Evolutionary conservation across 352 stramenopile species (phyloP).

Genomic region (Phytopythium helicoides): DNA sequence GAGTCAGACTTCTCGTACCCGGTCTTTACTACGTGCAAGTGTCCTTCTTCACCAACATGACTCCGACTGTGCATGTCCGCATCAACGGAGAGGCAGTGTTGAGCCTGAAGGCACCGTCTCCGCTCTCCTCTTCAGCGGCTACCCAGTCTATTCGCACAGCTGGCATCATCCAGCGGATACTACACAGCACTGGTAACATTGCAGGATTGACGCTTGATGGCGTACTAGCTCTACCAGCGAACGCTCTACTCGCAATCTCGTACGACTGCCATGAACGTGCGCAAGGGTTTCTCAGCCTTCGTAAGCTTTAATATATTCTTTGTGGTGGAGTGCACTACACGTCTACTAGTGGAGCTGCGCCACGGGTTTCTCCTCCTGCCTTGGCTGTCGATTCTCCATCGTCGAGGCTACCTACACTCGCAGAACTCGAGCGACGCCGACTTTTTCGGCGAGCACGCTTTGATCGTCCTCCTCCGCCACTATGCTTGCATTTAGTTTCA

Average conservation of each 20-base stretch:
- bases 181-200: constrained; percentile 62
- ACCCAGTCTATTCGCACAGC: neutral
- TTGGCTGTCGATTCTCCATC: no score
- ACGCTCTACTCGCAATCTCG: constrained; percentile 41
- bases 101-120: neutral
- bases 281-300: constrained; percentile 69
- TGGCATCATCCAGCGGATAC: constrained; percentile 25
- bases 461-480: no score
- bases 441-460: no score
- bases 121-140: neutral
- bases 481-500: no score
- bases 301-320: constrained; percentile 44
- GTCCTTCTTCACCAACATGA: constrained; percentile 65
- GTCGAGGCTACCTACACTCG: no score
- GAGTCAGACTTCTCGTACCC: constrained; percentile 45
- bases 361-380: no score
- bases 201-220: constrained; percentile 44
- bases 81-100: constrained; percentile 63
- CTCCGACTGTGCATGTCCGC: constrained; percentile 48
- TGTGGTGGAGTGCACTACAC: neutral
- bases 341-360: no score
- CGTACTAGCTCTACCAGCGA: constrained; percentile 56
- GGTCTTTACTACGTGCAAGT: constrained; percentile 71
- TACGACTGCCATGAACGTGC: constrained; percentile 72
- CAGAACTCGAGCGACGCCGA: no score